These are phyloP conservation scores for Penicillium sp. DNA, from an alignment of 2,329 filamentous ascomycete species.

Conservation along the genomic window DNA sequence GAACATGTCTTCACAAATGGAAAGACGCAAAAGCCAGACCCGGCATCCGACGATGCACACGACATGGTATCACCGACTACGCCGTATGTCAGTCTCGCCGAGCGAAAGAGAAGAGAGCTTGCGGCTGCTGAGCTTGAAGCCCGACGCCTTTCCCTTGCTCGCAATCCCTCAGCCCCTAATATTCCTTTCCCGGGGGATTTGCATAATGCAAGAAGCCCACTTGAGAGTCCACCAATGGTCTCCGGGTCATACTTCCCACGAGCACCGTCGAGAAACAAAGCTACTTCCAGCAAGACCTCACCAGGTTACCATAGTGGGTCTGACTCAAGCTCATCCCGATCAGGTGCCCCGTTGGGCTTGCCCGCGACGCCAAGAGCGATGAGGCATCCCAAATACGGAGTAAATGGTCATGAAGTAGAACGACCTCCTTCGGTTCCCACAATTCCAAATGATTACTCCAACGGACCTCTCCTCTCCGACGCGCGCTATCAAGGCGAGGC, in stretches of 20 bases:
- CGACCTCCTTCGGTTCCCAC: constrained; percentile 50
- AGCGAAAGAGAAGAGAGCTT: constrained; percentile 64
- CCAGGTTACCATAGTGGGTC: constrained; percentile 36
- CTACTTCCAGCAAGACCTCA: constrained; percentile 33
- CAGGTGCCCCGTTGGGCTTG: constrained; percentile 60
- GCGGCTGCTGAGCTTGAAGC: constrained; percentile 84
- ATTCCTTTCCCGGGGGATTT: constrained; percentile 68
- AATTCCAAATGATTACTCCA: constrained; percentile 45
- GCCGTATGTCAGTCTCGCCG: constrained; percentile 45
- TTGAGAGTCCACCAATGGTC: constrained; percentile 41
- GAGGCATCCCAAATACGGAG: constrained; percentile 63
- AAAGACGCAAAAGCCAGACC: constrained; percentile 6
- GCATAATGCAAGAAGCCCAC: constrained; percentile 35
- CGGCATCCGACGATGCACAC: constrained; percentile 18
- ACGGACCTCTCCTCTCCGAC: constrained; percentile 30
- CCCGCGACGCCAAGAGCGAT: constrained; percentile 88
- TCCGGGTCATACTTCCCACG: constrained; percentile 30
- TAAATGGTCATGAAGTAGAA: constrained; percentile 40
- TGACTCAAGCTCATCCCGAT: constrained; percentile 38
- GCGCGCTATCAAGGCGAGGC: constrained; percentile 35
- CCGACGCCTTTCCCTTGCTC: constrained; percentile 73
- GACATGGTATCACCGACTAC: constrained; percentile 19
- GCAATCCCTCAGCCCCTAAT: constrained; percentile 69
- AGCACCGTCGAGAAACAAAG: constrained; percentile 25
- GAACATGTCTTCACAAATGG: constrained; percentile 7